Base-by-base conservation (phyloP, 2,329 filamentous ascomycete species). In the Penicillium brasilianum region DNA sequence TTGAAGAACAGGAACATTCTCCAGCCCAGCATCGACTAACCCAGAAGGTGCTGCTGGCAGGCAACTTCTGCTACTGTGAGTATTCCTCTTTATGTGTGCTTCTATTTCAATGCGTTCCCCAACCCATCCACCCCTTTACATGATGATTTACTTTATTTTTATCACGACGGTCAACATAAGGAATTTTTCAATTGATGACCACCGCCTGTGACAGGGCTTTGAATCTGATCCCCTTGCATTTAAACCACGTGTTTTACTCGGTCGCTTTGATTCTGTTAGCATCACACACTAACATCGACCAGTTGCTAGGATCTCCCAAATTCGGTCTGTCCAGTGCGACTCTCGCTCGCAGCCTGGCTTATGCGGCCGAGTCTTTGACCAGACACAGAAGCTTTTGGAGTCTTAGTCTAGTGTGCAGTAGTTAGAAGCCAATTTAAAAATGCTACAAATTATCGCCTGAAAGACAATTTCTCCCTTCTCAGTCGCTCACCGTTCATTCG, bases 91-190 rank as follows among this genome's bases (percentile, higher is more conserved):
- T 48, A 4, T 37, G 2, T 28, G n/a, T 48, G 10, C 14, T 14
- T 5, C 37, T 20, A n/a, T 44, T 18, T 32, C 41, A 18, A 14
- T 37, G 39, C 28, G 25, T 46, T 25, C 4, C 3, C 20, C 11
- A 20, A 11, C 13, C 34, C 39, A 36, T 16, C 50, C 56, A 64
- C 69, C 65, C 61, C 63, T 71, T 84, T 77, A 79, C 66, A 88
- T 89, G 88, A 90, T 90, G 88, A 90, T 86, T 84, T 82, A 77
- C 71, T 74, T 68, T 74, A 83, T 46, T 80, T 83, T 85, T 86
- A 88, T 91, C 90, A 92, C 90, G 90, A 92, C 90, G 90, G 90
- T 92, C 90, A 90, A 89, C 90, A 89, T 91, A 92, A 87, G 85
- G 66, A 70, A 82, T 85, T 81, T 81, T 81, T 78, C 81, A 84